Base-by-base conservation (phyloP, 352 stramenopile genomes). In the Phytophthora brassicae region DNA sequence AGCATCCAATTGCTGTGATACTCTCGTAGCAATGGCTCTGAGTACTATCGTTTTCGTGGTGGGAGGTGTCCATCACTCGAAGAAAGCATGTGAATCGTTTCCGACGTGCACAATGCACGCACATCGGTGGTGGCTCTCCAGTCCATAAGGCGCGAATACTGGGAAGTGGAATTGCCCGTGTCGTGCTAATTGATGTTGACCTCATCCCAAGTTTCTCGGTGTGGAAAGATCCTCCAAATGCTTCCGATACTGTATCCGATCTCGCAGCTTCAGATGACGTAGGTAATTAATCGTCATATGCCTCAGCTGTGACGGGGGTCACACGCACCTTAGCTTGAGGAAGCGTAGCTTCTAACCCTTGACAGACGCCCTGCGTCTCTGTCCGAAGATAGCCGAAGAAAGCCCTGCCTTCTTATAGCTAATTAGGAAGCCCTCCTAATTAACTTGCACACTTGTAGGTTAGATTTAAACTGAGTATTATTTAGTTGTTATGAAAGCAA, bases 211-310 rank as follows among this genome's bases (percentile, higher is more conserved):
- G 51, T 0, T 72, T 68, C 28, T 64, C 49, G 7, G 47, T 61
- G 5, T 81, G 69, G 72, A 22, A 47, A 6, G 17, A 60, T 1
- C 66, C 72, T 0, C 50, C 20, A 2, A 50, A 74, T 38, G 49
- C 23, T 17, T 68, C 63, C 3, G 22, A 19, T 8, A 66, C 49
- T 24, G 60, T 81, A 13, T 48, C 44, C 9, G 46, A 68, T 12
- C 60, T 84, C 3, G 60, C 74, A 2, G 46, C 60, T 2, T 64
- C 66, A 3, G 74, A 72, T 19, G 54, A 75, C 20, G 26, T 79
- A 77, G 23, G 3, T 84, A 38, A 58, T 75, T 13, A 84, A 84
- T 44, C 63, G 68, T 0, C 41, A 38, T 6, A 45, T 84, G 2
- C 14, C 36, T 4, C 45, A 22, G 14, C n/a, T n/a, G n/a, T n/a